Conservation (phyloP, 139 green algal species). For the Chlorella sp. region DNA sequence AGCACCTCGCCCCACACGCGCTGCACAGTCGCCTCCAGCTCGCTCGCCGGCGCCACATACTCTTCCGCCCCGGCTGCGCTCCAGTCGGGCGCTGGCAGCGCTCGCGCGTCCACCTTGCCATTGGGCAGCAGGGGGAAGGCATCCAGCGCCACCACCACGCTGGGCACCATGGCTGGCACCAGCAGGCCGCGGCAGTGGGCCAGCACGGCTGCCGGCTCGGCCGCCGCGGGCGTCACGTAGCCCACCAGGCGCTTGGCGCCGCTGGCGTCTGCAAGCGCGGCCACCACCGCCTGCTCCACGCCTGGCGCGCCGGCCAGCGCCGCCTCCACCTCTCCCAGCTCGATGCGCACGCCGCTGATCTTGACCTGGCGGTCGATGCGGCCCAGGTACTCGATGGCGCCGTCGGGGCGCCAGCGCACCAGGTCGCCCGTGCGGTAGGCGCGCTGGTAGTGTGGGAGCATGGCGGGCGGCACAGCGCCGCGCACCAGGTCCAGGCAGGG, state of each 20-base stretch:
- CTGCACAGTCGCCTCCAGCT: background rate
- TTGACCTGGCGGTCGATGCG: too few relatives aligned
- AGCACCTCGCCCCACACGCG: background rate
- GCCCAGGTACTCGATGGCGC: too few relatives aligned
- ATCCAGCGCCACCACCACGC: slow-evolving; percentile 1
- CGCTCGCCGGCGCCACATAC: background rate
- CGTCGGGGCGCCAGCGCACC: too few relatives aligned
- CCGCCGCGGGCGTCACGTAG: background rate
- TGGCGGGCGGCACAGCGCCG: too few relatives aligned
- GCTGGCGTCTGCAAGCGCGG: background rate
- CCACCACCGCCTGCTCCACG: background rate
- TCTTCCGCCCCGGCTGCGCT: background rate
- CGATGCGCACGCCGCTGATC: slow-evolving; percentile 59
- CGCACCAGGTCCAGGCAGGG: too few relatives aligned
- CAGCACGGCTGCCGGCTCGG: background rate
- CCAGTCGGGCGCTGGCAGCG: background rate
- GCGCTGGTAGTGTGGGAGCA: too few relatives aligned
- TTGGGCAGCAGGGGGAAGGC: slow-evolving; percentile 9
- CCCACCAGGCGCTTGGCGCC: slow-evolving; percentile 7
- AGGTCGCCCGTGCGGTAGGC: too few relatives aligned
- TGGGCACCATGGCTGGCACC: slow-evolving; percentile 11
- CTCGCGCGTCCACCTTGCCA: background rate
- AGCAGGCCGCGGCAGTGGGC: slow-evolving; percentile 7
- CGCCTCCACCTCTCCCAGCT: slow-evolving; percentile 61
- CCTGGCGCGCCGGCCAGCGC: slow-evolving; percentile 13